Evolutionary conservation across 164 flowering plant genomes (phyloP).

Genomic region (Piper longum): DNA sequence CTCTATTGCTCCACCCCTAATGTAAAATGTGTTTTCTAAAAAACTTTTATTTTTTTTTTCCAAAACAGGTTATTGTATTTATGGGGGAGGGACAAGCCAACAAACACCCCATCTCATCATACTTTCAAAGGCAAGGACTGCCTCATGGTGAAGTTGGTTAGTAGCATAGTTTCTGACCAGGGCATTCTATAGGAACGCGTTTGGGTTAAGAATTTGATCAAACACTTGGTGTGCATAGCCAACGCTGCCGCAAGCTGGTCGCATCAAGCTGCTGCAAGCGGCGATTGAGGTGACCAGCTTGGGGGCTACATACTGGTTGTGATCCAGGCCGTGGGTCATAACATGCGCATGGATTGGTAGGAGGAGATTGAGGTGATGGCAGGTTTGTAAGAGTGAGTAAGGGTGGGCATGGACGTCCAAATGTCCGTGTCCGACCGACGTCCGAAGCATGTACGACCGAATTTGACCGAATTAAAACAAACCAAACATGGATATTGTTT

Average conservation of each 20-base stretch:
- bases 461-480: too few species aligned
- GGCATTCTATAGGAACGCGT: constrained; percentile 33
- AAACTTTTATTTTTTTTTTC: too few species aligned
- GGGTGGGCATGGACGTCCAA: too few species aligned
- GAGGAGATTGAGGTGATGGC: constrained; percentile 27
- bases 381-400: constrained; percentile 36
- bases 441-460: too few species aligned
- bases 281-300: constrained; percentile 31
- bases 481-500: too few species aligned
- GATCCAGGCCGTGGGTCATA: constrained; percentile 21
- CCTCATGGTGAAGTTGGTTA: constrained; percentile 21
- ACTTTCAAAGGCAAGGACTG: constrained; percentile 23
- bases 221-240: constrained; percentile 32
- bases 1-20: too few species aligned
- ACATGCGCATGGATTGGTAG: constrained; percentile 39
- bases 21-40: too few species aligned
- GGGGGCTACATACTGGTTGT: constrained; percentile 28
- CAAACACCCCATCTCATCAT: constrained; percentile 31
- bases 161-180: constrained; percentile 43
- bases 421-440: too few species aligned
- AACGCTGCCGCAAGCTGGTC: constrained; percentile 13
- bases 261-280: too few species aligned
- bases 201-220: constrained; percentile 32
- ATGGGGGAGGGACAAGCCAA: too few species aligned
- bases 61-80: too few species aligned